These are phyloP conservation scores for Calonectria hawksworthii DNA, from an alignment of 2,329 filamentous ascomycete species.

Conservation along the genomic window DNA sequence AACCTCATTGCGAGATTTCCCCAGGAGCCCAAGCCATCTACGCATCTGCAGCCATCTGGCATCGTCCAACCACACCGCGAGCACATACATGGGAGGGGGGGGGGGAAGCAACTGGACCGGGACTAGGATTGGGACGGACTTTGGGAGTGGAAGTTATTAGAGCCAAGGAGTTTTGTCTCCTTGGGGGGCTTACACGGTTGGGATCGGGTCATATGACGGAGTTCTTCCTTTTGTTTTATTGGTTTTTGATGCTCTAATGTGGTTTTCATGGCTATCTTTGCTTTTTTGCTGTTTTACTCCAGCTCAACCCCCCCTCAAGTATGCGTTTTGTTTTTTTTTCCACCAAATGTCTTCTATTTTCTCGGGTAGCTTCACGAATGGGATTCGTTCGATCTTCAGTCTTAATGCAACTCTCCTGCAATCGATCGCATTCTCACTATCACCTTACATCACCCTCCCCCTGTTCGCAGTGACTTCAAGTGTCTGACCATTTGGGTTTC, in stretches of 20 bases:
- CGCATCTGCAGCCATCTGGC: not conserved
- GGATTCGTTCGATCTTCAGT: not conserved
- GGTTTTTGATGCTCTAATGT: conserved; percentile 9
- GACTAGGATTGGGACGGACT: not conserved
- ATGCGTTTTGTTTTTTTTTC: not conserved
- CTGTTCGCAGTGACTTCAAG: not conserved
- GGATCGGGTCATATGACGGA: conserved; percentile 19
- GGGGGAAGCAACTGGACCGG: not conserved
- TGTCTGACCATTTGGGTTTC: conserved; percentile 15
- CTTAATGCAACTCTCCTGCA: not conserved
- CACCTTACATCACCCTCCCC: not conserved
- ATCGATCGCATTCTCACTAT: conserved; percentile 8
- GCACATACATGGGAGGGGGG: not conserved
- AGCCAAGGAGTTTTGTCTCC: conserved; percentile 13
- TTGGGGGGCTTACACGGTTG: conserved; percentile 22
- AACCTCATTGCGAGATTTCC: conserved; percentile 14
- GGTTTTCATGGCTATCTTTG: conserved; percentile 16
- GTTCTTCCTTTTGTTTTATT: conserved; percentile 18
- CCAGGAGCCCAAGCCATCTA: conserved; percentile 13
- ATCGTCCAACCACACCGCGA: not conserved
- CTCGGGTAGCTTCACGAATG: conserved; percentile 1
- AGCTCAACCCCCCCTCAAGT: conserved; percentile 1
- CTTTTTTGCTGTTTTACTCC: not conserved
- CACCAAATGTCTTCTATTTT: not conserved
- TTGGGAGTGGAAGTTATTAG: conserved; percentile 3